Evolutionary conservation across 306 rosid genomes (phyloP).

Genomic region (Prunus persica): Prunus_persica_NCBIv2 NC_034016.1:12407501-12408000

Average conservation of each 20-base stretch:
- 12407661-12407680: neutral
- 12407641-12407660: neutral
- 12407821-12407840: conserved; percentile 65
- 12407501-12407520: conserved; percentile 6
- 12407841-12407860: conserved; percentile 82
- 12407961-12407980: neutral
- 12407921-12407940: neutral
- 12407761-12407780: conserved; percentile 66
- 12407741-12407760: conserved; percentile 4
- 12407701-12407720: neutral
- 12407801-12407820: conserved; percentile 59
- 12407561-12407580: conserved; percentile 68
- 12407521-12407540: conserved; percentile 34
- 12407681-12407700: neutral
- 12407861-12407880: conserved; percentile 1
- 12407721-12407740: neutral
- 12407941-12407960: neutral
- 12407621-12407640: conserved; percentile 12
- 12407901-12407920: neutral
- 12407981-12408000: neutral
- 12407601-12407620: conserved; percentile 77
- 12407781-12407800: conserved; percentile 74
- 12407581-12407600: conserved; percentile 68
- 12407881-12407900: neutral
- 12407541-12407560: conserved; percentile 29